Evolutionary conservation across 192 early-diverging fungal genomes (phyloP), one percentile per base, ranked within the genome.

Genomic region (Coemansia asiatica): DNA sequence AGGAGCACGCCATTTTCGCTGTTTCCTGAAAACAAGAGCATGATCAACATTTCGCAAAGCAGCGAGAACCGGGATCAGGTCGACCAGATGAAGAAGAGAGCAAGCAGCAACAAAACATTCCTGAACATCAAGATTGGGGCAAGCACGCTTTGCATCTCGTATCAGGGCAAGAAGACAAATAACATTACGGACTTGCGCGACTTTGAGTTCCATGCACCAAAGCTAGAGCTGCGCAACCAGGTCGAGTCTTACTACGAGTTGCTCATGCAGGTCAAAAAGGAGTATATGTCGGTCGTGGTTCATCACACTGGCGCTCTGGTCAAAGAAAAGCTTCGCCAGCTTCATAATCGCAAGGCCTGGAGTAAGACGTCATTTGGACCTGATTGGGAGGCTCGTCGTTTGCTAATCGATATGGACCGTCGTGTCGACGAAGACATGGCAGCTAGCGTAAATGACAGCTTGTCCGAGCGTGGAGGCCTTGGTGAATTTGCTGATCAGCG

Each of bases 61-160:
- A 62, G 67, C 33, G 70, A 77, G 23, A 73, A 79, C 73, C 69
- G 69, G n/a, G 46, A 55, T 49, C 67, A 85, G 86, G 69, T 95
- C 1, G 81, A 85, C 57, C 85, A 92, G 58, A 95, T 97, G 94
- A 94, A 95, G 70, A 77, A 79, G 50, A 79, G 95, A 8, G 93
- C 95, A 12, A 87, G 90, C 26, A 79, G 90, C 60, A 95, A 94
- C 78, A 86, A 87, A 59, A 91, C 91, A 33, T 97, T 97, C 81
- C 87, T 97, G 22, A 89, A 95, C 70, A 91, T 97, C 69, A 95
- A 94, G 54, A 85, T 96, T 27, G 92, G 92, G 0, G 88, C 87
- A 13, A 87, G 87, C n/a, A 86, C 85, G 40, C 86, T 90, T 59
- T 94, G 92, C 58, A 72, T 97, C 18, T 91, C 88, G 61, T 97